Evolutionary conservation across 2,329 filamentous ascomycete genomes (phyloP), one percentile per base, ranked within the genome.

Genomic region (Colletotrichum chrysophilum): DNA sequence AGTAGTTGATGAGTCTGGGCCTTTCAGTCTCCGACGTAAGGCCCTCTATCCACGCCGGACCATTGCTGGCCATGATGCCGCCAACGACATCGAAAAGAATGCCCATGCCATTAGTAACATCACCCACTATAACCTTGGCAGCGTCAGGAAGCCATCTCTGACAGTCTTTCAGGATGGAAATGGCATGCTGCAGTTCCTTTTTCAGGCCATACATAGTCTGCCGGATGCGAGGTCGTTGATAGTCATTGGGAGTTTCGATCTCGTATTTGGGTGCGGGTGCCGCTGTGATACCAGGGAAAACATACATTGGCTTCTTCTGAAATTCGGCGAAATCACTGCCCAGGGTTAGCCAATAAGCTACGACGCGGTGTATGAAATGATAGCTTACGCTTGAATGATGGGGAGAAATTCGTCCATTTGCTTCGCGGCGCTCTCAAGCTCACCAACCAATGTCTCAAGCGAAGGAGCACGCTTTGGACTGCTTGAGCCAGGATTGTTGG

Each of bases 1-100:
- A 66, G 34, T 79, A 78, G 0, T 78, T 78, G 26, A 80, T 60
- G 7, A 58, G 16, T 30, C 78, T 77, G 3, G 77, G 75, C 4
- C 43, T 13, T 8, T 38, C 43, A 16, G 56, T 26, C 26, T 28
- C 64, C 65, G 13, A 71, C 0, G 8, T 36, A 38, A 77, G 76
- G 34, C 76, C 68, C 13, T 81, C 77, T 9, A 79, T 75, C 79
- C 79, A 81, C 21, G 80, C 77, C 4, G 78, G 78, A 13, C 69
- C 75, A 56, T 79, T 78, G 55, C 81, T 80, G 2, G 79, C 78
- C 14, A 81, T 48, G 48, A 80, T 77, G 8, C 66, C 21, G 21
- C 77, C 78, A 10, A 80, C 70, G 4, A 77, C 71, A 3, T 74
- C 68, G 55, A 79, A 77, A 43, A 78, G 78, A 6, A 38, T 58